Percentiles rank a stretch among this genome's conserved stretches.
Evolutionary conservation across 2,329 filamentous ascomycete genomes (phyloP).

Genomic region (Scedosporium boydii): DNA sequence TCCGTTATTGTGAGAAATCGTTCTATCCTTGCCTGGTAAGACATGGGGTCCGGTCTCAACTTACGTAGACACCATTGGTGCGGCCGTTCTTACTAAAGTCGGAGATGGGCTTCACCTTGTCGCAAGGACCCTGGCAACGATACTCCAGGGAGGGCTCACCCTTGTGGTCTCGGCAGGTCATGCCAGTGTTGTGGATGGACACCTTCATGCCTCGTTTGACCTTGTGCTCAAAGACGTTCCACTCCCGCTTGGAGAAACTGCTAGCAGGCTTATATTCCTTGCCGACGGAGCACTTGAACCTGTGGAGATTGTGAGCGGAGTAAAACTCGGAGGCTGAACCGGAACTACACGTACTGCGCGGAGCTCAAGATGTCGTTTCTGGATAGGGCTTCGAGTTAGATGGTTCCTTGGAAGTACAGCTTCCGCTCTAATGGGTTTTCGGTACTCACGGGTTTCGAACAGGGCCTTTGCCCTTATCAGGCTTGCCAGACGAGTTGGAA

Average conservation of each 20-base stretch:
- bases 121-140: conserved; percentile 21
- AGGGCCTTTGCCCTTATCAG: too few species aligned
- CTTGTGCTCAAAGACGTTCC: conserved; percentile 15
- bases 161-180: conserved; percentile 26
- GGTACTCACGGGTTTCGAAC: too few species aligned
- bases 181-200: conserved; percentile 22
- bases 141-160: conserved; percentile 16
- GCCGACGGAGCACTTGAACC: conserved; percentile 20
- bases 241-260: conserved; percentile 23
- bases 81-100: conserved; percentile 21
- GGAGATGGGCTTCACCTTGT: conserved; percentile 15
- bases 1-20: background rate
- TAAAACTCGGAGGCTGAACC: background rate
- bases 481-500: too few species aligned
- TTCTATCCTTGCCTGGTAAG: background rate
- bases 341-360: background rate
- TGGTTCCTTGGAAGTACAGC: too few species aligned
- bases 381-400: background rate
- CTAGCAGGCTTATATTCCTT: conserved; percentile 23
- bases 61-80: conserved; percentile 19
- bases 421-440: too few species aligned
- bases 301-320: background rate
- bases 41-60: conserved; percentile 7
- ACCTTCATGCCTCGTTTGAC: conserved; percentile 9
- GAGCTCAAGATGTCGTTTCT: background rate